Base-by-base conservation (phyloP, 768 basidiomycete species). In the Sistotremastrum suecicum region DNA sequence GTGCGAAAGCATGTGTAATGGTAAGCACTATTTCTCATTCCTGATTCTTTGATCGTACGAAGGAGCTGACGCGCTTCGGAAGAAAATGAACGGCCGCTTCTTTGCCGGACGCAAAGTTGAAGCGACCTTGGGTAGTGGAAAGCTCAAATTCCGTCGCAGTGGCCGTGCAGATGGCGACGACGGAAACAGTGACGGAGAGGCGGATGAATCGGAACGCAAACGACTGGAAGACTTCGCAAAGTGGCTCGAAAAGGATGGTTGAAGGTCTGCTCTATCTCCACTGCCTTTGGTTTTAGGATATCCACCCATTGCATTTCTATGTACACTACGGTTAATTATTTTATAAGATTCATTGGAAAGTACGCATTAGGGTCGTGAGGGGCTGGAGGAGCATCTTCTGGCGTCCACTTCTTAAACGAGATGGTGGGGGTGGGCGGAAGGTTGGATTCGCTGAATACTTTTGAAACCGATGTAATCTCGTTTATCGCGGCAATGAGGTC, bases 71-170 rank as follows among this genome's bases (percentile, higher is more conserved):
- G 5, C 34, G 35, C 37, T 41, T 46, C 44, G 3, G 39, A 52
- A 92, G 85, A 94, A 83, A 80, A 97, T 97, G 90, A 76, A 92
- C 53, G 87, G 87, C 5, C 72, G 92, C 37, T 95, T 78, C 63
- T 98, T 97, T 56, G 83, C 79, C 30, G 88, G 88, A 8, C 74
- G 87, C 39, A 72, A 75, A 39, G 69, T 99, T 42, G 78, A 85
- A 56, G 95, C 94, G 1, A 74, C 75, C 3, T 66, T 95, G 9
- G 92, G 79, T 59, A 70, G 73, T 30, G 92, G 91, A 42, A 81
- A 78, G 60, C 81, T 91, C 57, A 68, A 78, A 37, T 97, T 84
- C 69, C 74, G 69, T 51, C 81, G 83, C 45, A 83, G 76, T 49
- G 88, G 85, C 6, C 66, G 65, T 29, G 73, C 71, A 3, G 80